Conservation (phyloP, 1,139 yeast genomes). For the Yamadazyma diospyri region DNA sequence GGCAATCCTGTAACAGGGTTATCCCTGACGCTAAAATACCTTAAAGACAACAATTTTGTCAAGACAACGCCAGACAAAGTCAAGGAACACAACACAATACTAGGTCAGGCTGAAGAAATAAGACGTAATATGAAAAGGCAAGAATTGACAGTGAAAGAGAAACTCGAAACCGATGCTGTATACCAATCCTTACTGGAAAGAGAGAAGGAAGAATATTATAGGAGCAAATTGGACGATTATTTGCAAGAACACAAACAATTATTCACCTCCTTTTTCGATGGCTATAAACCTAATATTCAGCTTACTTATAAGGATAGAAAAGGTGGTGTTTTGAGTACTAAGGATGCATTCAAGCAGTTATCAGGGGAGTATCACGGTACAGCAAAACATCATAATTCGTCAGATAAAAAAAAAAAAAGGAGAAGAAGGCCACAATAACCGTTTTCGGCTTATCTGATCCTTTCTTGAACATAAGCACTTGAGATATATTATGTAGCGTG, state of each 20-base stretch:
- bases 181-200: constrained; percentile 28
- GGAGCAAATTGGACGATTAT: constrained; percentile 27
- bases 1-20: no score
- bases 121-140: constrained; percentile 35
- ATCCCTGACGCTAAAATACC: constrained; percentile 50
- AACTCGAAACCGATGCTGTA: constrained; percentile 30
- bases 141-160: constrained; percentile 38
- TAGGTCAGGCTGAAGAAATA: constrained; percentile 30
- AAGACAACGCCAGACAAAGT: constrained; percentile 17
- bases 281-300: constrained; percentile 64
- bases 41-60: constrained; percentile 42
- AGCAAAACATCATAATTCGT: constrained; percentile 8
- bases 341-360: constrained; percentile 80
- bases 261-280: constrained; percentile 13
- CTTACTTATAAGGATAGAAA: constrained; percentile 66
- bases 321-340: constrained; percentile 63
- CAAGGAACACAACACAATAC: constrained; percentile 24
- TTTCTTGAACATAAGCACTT: not conserved
- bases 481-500: no score
- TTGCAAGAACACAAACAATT: constrained; percentile 21
- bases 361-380: constrained; percentile 87
- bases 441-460: constrained; percentile 5
- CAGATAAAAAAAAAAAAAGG: constrained; percentile 1
- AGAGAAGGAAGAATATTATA: constrained; percentile 27
- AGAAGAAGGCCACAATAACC: constrained; percentile 3